A percentile compares a stretch with the other conserved stretches of the same genome.
These are phyloP conservation scores for Beta lomatogona DNA, from an alignment of 179 eudicot genomes.

Conservation along the genomic window DNA sequence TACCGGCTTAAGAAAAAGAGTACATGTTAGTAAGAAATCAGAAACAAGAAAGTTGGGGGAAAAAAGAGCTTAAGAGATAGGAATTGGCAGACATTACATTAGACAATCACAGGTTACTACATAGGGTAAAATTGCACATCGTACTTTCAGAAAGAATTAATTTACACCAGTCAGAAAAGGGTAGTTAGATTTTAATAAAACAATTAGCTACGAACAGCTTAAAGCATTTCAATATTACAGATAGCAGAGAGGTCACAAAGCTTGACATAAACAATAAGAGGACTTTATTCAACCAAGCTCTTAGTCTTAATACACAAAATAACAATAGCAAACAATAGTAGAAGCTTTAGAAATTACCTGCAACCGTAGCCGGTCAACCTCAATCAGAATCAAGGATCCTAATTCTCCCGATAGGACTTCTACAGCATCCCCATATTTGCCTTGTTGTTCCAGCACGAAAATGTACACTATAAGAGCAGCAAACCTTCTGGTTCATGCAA, in stretches of 20 bases:
- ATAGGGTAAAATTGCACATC: background rate
- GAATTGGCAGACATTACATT: background rate
- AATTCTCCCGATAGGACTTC: constrained; percentile 78
- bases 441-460: constrained; percentile 83
- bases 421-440: constrained; percentile 76
- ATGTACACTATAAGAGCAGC: constrained; percentile 94
- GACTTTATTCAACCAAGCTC: background rate
- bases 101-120: background rate
- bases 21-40: too few relatives aligned
- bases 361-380: constrained; percentile 77
- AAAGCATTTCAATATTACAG: background rate
- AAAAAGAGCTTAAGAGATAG: background rate
- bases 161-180: too few relatives aligned
- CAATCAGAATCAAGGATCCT: constrained; percentile 75
- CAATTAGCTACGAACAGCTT: background rate
- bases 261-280: background rate
- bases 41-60: background rate
- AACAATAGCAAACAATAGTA: background rate
- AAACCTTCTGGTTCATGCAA: constrained; percentile 98
- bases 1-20: too few relatives aligned
- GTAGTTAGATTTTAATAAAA: too few relatives aligned
- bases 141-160: too few relatives aligned
- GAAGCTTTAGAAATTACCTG: constrained; percentile 64
- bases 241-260: background rate
- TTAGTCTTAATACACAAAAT: background rate